Percentiles rank a stretch among this genome's conserved stretches.
These are phyloP conservation scores for Backusella luteola DNA, from an alignment of 192 early-diverging fungal genomes.

Conservation along the genomic window DNA sequence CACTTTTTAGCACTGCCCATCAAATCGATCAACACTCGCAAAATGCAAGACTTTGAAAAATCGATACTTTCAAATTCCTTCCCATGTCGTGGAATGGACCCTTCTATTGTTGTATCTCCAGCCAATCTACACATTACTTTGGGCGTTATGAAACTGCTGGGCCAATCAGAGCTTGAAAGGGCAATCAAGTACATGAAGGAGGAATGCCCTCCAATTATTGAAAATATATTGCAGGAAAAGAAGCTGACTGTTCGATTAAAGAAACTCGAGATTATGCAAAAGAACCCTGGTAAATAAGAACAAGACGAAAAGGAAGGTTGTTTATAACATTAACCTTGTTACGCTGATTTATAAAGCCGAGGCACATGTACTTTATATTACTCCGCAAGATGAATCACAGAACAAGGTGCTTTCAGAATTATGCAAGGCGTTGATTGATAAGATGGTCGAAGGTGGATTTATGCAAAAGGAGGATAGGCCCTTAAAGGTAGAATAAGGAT, in stretches of 20 bases:
- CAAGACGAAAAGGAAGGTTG: neutral
- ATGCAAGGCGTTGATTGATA: slow-evolving; percentile 16
- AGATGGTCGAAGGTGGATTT: slow-evolving; percentile 21
- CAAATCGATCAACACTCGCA: neutral
- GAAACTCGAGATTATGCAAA: slow-evolving; percentile 25
- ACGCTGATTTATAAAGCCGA: slow-evolving; percentile 13
- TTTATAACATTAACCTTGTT: neutral
- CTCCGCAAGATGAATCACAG: slow-evolving; percentile 27
- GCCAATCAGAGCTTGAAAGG: slow-evolving; percentile 21
- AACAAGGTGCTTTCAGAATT: slow-evolving; percentile 15
- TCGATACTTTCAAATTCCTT: slow-evolving; percentile 11
- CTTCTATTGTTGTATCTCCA: slow-evolving; percentile 13
- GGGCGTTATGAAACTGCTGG: slow-evolving; percentile 29
- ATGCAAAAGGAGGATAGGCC: slow-evolving; percentile 26
- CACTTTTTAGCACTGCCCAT: slow-evolving; percentile 29
- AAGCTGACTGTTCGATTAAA: slow-evolving; percentile 17
- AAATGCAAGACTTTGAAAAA: slow-evolving; percentile 25
- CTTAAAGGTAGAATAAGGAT: slow-evolving; percentile 17
- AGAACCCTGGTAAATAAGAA: slow-evolving; percentile 18
- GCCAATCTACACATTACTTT: slow-evolving; percentile 30
- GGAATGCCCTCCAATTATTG: neutral
- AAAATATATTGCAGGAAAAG: neutral
- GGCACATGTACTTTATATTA: slow-evolving; percentile 28
- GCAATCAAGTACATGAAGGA: slow-evolving; percentile 23
- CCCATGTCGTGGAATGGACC: slow-evolving; percentile 5